Percentiles rank a stretch among this genome's conserved stretches.
Conservation (phyloP, 495 filamentous ascomycete species). For the Bombardia bombarda region DNA sequence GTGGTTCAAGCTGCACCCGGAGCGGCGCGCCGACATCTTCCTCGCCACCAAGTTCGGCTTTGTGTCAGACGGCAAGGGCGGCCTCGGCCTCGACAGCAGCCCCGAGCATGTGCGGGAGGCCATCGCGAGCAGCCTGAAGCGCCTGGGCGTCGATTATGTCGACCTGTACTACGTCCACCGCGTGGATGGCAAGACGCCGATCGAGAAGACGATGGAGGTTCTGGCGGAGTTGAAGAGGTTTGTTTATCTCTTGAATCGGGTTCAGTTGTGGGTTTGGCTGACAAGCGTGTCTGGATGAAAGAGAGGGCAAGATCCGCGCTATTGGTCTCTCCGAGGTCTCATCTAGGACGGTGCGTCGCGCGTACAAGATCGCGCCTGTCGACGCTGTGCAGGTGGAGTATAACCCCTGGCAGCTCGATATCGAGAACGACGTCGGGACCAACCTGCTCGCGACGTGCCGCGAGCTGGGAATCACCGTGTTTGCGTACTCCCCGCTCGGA, state of each 20-base stretch:
- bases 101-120: constrained; percentile 45
- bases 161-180: constrained; percentile 59
- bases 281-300: no score
- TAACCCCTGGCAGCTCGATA: constrained; percentile 34
- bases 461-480: constrained; percentile 39
- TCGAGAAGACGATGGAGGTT: constrained; percentile 55
- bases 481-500: constrained; percentile 42
- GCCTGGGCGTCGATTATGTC: constrained; percentile 43
- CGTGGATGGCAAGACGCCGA: constrained; percentile 44
- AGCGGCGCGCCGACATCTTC: constrained; percentile 45
- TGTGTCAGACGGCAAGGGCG: not conserved
- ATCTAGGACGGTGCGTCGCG: constrained; percentile 31
- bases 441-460: constrained; percentile 32
- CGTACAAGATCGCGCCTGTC: constrained; percentile 26
- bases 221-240: constrained; percentile 38
- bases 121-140: constrained; percentile 43
- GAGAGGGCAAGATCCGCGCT: constrained; percentile 44
- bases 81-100: constrained; percentile 32
- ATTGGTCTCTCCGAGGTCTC: constrained; percentile 40
- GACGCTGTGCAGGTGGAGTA: constrained; percentile 42
- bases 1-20: constrained; percentile 44
- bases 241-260: constrained; percentile 1
- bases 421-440: constrained; percentile 28
- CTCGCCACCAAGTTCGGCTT: constrained; percentile 49
- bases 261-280: no score